Evolutionary conservation across 2,329 filamentous ascomycete species (phyloP).

Genomic region (Huntiella bhutanensis): DNA sequence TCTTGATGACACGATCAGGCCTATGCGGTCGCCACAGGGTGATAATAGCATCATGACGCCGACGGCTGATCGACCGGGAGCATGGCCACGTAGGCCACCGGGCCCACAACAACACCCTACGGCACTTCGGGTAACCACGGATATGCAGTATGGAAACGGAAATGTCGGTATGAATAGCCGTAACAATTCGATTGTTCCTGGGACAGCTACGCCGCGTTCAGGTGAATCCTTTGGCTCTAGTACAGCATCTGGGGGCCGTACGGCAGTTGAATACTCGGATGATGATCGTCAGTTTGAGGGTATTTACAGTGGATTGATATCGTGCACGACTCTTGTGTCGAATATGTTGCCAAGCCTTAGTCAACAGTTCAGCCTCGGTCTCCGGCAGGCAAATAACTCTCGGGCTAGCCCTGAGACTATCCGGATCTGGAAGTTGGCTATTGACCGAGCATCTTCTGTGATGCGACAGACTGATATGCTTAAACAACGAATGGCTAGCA

Average conservation of each 20-base stretch:
- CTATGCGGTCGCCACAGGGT: constrained; percentile 19
- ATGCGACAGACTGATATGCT: constrained; percentile 57
- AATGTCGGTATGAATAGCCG: constrained; percentile 18
- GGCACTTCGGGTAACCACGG: constrained; percentile 38
- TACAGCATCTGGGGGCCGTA: constrained; percentile 26
- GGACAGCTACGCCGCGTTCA: constrained; percentile 55
- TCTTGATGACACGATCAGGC: constrained; percentile 29
- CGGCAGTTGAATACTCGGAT: constrained; percentile 44
- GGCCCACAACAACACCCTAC: constrained; percentile 29
- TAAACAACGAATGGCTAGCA: constrained; percentile 51
- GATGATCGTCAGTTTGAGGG: constrained; percentile 68
- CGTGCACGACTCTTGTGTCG: constrained; percentile 54
- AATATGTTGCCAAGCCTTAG: constrained; percentile 52
- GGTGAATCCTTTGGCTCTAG: constrained; percentile 58
- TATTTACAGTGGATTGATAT: constrained; percentile 59
- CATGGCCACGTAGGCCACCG: constrained; percentile 17
- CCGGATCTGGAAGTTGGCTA: constrained; percentile 49
- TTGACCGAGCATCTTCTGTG: constrained; percentile 50
- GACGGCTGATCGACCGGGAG: constrained; percentile 29
- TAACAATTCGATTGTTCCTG: constrained; percentile 27
- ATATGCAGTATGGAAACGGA: constrained; percentile 31
- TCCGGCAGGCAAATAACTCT: constrained; percentile 43
- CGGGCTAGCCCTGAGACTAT: constrained; percentile 36
- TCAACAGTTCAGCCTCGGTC: constrained; percentile 43
- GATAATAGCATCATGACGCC: constrained; percentile 22